Base-by-base conservation (phyloP, 2,329 filamentous ascomycete genomes). In the Neodidymelliopsis sp. region DNA sequence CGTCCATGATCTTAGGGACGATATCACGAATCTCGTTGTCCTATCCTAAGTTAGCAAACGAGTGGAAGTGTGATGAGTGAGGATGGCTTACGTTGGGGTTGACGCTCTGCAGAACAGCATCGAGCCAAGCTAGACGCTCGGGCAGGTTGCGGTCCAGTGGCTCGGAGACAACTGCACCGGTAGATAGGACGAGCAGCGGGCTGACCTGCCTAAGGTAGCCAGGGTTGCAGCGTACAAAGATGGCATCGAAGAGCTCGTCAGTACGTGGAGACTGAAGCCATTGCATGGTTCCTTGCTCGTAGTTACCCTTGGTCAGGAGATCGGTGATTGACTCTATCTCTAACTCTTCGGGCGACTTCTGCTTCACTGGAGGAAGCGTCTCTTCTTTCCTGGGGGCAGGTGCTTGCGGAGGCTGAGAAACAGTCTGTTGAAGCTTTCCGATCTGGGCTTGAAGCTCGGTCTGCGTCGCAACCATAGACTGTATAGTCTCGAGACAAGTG, bases 391-490 rank as follows among this genome's bases (percentile, higher is more conserved):
- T 56, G 29, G 54, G 49, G 24, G 43, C 30, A 24, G 54, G 38
- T 18, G 39, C 44, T 35, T 57, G 56, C 9, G 44, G 13, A 20
- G 53, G 43, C 59, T 71, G 75, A 7, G 75, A 62, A 13, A 77
- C 44, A 19, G 71, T 63, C 36, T 72, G 69, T 56, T 78, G 76
- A 29, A 78, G 59, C 61, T 75, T 74, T 13, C 69, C 54, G 8
- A 79, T 66, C 59, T 79, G 74, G 24, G 81, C 81, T 69, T 91
- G 88, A 57, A 91, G 84, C 45, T 88, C 81, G 4, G 82, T 75
- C 72, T 92, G 89, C 1, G 82, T 81, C 4, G 83, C 75, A 4
- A 85, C 85, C 85, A 93, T 86, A 10, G 82, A 82, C 28, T 84
- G 83, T 18, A 93, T 80, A 33, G 86, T 89, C 54, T 87, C 84